These are phyloP conservation scores for Cryptococcus maquisensis DNA, from an alignment of 1,284 basidiomycete species.

Conservation along the genomic window DNA sequence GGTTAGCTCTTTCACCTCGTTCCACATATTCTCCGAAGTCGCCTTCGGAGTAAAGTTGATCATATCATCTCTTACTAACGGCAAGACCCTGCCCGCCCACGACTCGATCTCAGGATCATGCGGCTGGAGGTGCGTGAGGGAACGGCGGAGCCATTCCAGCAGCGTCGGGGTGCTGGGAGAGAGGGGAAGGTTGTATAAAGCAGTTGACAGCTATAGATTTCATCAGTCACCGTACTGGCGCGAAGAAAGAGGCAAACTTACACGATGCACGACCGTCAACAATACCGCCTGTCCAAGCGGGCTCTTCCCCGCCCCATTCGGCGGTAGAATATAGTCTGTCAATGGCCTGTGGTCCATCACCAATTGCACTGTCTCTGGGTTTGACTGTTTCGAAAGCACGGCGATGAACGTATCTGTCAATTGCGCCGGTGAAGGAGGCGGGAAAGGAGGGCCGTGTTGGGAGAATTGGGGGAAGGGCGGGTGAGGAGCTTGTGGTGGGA, in stretches of 20 bases:
- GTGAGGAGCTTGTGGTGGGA: not conserved
- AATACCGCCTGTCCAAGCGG: slow-evolving; percentile 33
- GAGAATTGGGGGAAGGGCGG: slow-evolving; percentile 3
- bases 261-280: slow-evolving; percentile 36
- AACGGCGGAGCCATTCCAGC: too few species aligned
- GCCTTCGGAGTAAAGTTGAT: too few species aligned
- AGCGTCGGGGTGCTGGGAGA: too few species aligned
- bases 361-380: slow-evolving; percentile 20
- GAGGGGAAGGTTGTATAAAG: too few species aligned
- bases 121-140: too few species aligned
- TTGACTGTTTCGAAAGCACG: slow-evolving; percentile 18
- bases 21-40: too few species aligned
- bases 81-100: too few species aligned
- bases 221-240: too few species aligned
- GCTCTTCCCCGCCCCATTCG: slow-evolving; percentile 10
- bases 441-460: slow-evolving; percentile 1
- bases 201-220: too few species aligned
- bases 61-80: too few species aligned
- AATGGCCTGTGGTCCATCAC: slow-evolving; percentile 19
- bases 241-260: slow-evolving; percentile 12
- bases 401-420: slow-evolving; percentile 34
- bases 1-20: too few species aligned
- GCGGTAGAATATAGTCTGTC: slow-evolving; percentile 23
- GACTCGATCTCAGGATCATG: too few species aligned
- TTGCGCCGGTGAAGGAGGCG: slow-evolving; percentile 6